phyloP scores from a whole-genome alignment of 1,284 basidiomycete species.

The Puccinia polysora region DNA sequence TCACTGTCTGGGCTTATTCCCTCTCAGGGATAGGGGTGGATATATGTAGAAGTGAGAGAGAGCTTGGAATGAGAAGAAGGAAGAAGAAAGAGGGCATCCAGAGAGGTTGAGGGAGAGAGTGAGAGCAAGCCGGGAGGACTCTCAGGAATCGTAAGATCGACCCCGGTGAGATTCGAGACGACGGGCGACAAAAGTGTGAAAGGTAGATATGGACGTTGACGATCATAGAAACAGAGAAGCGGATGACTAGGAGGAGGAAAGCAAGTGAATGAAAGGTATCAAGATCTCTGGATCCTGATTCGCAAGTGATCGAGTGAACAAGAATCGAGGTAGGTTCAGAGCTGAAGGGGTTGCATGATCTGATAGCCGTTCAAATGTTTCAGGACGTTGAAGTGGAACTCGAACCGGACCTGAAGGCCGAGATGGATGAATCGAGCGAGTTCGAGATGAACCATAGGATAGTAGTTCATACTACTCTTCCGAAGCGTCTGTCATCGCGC shows the following conservation, averaged over 20 bases:
- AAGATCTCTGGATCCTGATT: not conserved
- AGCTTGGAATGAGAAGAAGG: not conserved
- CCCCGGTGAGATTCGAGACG: not conserved
- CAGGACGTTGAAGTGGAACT: conserved; percentile 27
- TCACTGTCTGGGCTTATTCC: not conserved
- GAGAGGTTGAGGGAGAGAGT: not conserved
- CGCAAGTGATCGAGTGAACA: no score
- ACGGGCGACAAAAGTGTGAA: not conserved
- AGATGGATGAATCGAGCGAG: conserved; percentile 65
- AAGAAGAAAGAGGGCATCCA: not conserved
- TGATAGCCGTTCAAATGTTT: conserved; percentile 24
- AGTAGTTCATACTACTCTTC: conserved; percentile 85
- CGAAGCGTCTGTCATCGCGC: conserved; percentile 76
- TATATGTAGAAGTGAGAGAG: not conserved
- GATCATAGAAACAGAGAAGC: not conserved
- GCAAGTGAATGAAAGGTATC: not conserved
- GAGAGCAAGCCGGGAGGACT: not conserved
- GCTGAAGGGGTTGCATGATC: conserved; percentile 5
- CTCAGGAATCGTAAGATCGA: no score
- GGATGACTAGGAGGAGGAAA: not conserved
- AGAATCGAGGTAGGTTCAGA: not conserved
- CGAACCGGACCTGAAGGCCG: conserved; percentile 5
- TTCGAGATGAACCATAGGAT: conserved; percentile 85
- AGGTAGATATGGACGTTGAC: not conserved
- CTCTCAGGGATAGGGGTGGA: no score